Conservation (phyloP, 75 land plant genomes). For the Picea sitchensis region DNA sequence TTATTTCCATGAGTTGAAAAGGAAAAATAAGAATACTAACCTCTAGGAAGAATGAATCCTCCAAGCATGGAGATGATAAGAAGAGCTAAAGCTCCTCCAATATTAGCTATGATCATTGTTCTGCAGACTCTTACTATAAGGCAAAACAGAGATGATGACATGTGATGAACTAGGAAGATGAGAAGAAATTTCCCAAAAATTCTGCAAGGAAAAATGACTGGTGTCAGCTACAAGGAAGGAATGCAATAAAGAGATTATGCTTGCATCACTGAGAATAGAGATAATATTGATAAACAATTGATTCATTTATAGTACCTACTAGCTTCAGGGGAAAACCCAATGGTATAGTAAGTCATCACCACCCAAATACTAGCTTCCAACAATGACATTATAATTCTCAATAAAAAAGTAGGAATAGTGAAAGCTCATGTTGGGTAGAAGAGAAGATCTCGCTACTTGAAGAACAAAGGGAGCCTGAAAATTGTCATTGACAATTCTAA, state of each 20-base stretch:
- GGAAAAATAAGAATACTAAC: slow-evolving; percentile 24
- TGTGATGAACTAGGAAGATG: slow-evolving; percentile 52
- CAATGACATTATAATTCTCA: slow-evolving; percentile 25
- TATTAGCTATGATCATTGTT: slow-evolving; percentile 43
- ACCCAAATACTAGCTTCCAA: slow-evolving; percentile 24
- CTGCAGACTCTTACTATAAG: slow-evolving; percentile 55
- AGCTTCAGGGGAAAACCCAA: slow-evolving; percentile 42
- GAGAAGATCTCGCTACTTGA: too few relatives aligned
- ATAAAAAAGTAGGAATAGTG: slow-evolving; percentile 11
- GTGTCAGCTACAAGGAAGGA: not conserved
- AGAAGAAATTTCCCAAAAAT: slow-evolving; percentile 50
- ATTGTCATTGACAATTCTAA: slow-evolving; percentile 29
- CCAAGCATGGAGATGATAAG: slow-evolving; percentile 36
- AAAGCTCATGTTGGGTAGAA: slow-evolving; percentile 39
- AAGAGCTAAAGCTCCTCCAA: slow-evolving; percentile 42
- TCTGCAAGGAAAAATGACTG: slow-evolving; percentile 18
- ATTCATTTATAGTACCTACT: slow-evolving; percentile 12
- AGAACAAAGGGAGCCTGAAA: slow-evolving; percentile 22
- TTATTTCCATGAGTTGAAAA: not conserved
- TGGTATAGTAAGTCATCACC: slow-evolving; percentile 16
- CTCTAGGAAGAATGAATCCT: slow-evolving; percentile 54
- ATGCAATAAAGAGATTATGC: not conserved
- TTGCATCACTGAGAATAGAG: not conserved
- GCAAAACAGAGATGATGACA: slow-evolving; percentile 56
- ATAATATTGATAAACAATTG: not conserved